A percentile compares a stretch with the other conserved stretches of the same genome.
These are phyloP conservation scores for Nymphaea colorata DNA, from an alignment of 164 flowering plant species.

Conservation along the genomic window DNA sequence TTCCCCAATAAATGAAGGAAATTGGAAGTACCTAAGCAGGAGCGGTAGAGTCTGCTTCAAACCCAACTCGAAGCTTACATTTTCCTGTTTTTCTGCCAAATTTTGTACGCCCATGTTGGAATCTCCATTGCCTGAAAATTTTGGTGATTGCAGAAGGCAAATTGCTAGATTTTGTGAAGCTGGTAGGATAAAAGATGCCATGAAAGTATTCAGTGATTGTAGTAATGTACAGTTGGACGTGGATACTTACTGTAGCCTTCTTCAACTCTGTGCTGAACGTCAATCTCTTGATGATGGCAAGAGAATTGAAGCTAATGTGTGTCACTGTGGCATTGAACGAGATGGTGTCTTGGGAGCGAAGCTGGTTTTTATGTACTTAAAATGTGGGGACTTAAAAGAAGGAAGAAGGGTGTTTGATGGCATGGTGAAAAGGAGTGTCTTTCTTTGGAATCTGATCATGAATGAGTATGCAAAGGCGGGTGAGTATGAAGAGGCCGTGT, in stretches of 20 bases:
- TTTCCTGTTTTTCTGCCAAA: conserved; percentile 3
- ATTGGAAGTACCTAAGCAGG: neutral
- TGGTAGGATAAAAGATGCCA: conserved; percentile 39
- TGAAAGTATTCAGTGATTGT: conserved; percentile 22
- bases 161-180: conserved; percentile 32
- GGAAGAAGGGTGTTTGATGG: conserved; percentile 45
- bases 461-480: conserved; percentile 39
- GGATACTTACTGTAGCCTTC: conserved; percentile 28
- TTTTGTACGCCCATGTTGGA: conserved; percentile 1
- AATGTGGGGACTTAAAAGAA: conserved; percentile 44
- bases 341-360: conserved; percentile 40
- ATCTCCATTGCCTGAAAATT: conserved; percentile 5
- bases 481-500: conserved; percentile 27
- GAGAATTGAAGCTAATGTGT: conserved; percentile 28
- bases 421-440: conserved; percentile 29
- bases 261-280: conserved; percentile 52
- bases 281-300: conserved; percentile 37
- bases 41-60: conserved; percentile 5
- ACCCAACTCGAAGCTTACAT: conserved; percentile 7
- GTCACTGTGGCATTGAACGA: conserved; percentile 16
- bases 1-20: neutral
- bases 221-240: conserved; percentile 18
- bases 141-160: conserved; percentile 10
- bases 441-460: conserved; percentile 52
- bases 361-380: conserved; percentile 55